A percentile compares a stretch with the other conserved stretches of the same genome.
Conservation (phyloP, 2,329 filamentous ascomycete species). For the Dactylonectria estremocensis region DNA sequence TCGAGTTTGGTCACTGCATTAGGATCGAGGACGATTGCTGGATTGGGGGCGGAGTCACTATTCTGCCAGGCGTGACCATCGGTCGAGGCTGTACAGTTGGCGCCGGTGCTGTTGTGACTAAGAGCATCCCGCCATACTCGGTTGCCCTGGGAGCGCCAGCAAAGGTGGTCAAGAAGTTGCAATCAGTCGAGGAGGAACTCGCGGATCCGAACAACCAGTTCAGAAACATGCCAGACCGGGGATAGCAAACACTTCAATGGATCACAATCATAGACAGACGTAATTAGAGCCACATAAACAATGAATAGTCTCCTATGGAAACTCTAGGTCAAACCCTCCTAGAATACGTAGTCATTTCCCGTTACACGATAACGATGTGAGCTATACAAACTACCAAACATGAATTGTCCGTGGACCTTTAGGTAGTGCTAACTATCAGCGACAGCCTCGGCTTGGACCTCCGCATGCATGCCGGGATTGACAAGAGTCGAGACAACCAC, state of each 20-base stretch:
- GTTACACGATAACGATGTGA: too few relatives aligned
- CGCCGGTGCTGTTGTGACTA: constrained; percentile 65
- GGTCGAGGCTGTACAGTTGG: constrained; percentile 67
- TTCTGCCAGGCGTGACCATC: constrained; percentile 67
- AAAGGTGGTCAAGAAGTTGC: constrained; percentile 62
- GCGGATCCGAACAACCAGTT: constrained; percentile 46
- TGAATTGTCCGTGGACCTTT: too few relatives aligned
- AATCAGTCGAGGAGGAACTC: constrained; percentile 52
- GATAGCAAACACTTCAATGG: not conserved
- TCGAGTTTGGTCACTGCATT: constrained; percentile 64
- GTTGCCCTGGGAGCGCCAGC: constrained; percentile 65
- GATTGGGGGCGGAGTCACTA: constrained; percentile 65
- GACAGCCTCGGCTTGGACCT: constrained; percentile 39
- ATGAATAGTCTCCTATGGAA: too few relatives aligned
- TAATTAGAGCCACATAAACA: too few relatives aligned
- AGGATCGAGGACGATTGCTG: constrained; percentile 68
- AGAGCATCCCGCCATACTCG: constrained; percentile 62
- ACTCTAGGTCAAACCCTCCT: too few relatives aligned
- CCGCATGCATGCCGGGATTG: constrained; percentile 36
- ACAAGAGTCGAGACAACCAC: constrained; percentile 35
- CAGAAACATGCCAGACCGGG: constrained; percentile 48
- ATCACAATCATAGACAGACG: not conserved
- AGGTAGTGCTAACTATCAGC: not conserved
- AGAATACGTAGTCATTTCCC: too few relatives aligned
- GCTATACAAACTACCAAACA: too few relatives aligned